phyloP scores from a whole-genome alignment of 495 filamentous ascomycete species.

The Podospora fimiseda region DNA sequence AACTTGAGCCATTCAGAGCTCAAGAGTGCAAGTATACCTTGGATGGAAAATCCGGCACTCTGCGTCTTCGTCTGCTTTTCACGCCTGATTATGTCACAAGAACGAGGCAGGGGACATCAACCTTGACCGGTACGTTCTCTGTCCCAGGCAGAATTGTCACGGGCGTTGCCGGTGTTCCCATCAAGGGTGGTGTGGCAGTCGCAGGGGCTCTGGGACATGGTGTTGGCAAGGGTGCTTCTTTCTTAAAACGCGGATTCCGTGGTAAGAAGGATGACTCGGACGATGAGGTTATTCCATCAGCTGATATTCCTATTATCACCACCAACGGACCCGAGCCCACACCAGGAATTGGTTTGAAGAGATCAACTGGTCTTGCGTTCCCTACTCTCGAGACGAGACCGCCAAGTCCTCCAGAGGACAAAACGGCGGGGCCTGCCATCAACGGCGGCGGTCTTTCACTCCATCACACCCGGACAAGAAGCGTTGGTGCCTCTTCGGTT shows the following conservation, averaged over 20 bases:
- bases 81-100: conserved; percentile 86
- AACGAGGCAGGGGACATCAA: conserved; percentile 81
- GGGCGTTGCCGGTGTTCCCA: conserved; percentile 69
- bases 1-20: conserved; percentile 76
- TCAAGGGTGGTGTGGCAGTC: conserved; percentile 80
- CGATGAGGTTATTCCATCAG: conserved; percentile 24
- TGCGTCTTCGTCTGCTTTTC: conserved; percentile 86
- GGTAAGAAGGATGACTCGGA: conserved; percentile 53
- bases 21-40: conserved; percentile 67
- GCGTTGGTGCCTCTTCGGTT: conserved; percentile 56
- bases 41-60: conserved; percentile 81
- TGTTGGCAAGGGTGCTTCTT: conserved; percentile 81
- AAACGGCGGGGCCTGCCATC: conserved; percentile 9
- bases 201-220: too few species aligned
- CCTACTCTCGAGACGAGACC: conserved; percentile 20
- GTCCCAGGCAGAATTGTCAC: conserved; percentile 85
- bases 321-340: conserved; percentile 34
- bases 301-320: conserved; percentile 42
- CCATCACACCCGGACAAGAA: conserved; percentile 59
- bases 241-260: conserved; percentile 73
- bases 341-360: conserved; percentile 28
- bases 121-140: conserved; percentile 88
- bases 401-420: conserved; percentile 34
- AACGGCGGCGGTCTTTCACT: conserved; percentile 31
- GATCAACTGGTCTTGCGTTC: conserved; percentile 26